Evolutionary conservation across 768 basidiomycete species (phyloP), one percentile per base, ranked within the genome.

Genomic region (Aureoboletus auriporus): DNA sequence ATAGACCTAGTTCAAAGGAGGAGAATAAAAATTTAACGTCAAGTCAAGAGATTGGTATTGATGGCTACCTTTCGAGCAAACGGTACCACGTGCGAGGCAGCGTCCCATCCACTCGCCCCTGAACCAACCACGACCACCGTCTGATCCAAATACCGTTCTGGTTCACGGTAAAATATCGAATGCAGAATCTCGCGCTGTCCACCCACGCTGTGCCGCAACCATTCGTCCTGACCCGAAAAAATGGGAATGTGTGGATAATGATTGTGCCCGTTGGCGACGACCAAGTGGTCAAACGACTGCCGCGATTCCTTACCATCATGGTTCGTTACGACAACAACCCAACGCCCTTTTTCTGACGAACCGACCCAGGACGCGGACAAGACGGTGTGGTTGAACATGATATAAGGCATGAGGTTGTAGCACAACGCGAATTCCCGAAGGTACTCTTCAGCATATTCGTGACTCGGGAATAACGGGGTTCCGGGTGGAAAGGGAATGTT

Each of bases 181-280:
- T 83, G 80, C 10, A 75, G 29, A 1, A 81, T 70, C 47, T 74
- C 64, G 23, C 77, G 70, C 36, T 13, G 33, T 33, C 33, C 12
- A 33, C 31, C 31, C 8, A 46, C 10, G 51, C 54, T 49, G 29
- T 61, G 65, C 4, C 58, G 65, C 8, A 78, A 57, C 81, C 82
- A 83, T 5, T 64, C 66, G 2, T 77, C 70, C 44, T 76, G 70
- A 1, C 81, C 80, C 10, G 57, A 60, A 66, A 76, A 80, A 6
- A 54, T 51, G 5, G 73, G 73, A 2, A 72, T 66, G 23, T 67
- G 66, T 3, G 82, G 80, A 47, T 74, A 67, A 51, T 79, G 79
- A 49, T 80, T 75, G 50, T 77, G 76, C 4, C 82, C 82, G 16
- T 65, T 73, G 20, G 78, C 78, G 29, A 79, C 72, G 30, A 83